Evolutionary conservation across 2,329 filamentous ascomycete species (phyloP).

Genomic region (Aspergillus felis): DNA sequence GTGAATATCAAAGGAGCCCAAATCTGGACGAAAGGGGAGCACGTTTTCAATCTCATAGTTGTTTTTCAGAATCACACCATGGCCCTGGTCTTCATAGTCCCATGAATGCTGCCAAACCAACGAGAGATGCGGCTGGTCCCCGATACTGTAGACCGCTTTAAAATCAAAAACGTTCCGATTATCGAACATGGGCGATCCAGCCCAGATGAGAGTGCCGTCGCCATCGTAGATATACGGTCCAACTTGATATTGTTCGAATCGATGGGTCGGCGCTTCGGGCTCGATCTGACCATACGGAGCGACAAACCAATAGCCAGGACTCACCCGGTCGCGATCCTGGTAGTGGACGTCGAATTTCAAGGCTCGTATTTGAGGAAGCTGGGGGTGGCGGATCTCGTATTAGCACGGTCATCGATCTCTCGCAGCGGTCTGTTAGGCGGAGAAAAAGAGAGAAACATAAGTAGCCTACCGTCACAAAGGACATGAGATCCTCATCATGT

Average conservation of each 20-base stretch:
- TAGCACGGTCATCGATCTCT: neutral
- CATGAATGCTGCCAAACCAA: conserved; percentile 33
- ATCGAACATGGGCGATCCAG: conserved; percentile 42
- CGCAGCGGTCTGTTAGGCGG: neutral
- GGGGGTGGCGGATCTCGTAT: neutral
- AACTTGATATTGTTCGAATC: conserved; percentile 40
- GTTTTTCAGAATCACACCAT: conserved; percentile 46
- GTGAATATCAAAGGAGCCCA: conserved; percentile 34
- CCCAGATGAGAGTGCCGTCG: conserved; percentile 46
- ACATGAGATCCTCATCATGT: conserved; percentile 11
- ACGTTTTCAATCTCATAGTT: conserved; percentile 43
- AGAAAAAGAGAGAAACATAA: neutral
- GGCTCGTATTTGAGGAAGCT: conserved; percentile 24
- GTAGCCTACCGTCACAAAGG: conserved; percentile 16
- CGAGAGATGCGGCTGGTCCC: conserved; percentile 44
- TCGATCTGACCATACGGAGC: conserved; percentile 40
- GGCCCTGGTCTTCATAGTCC: conserved; percentile 39
- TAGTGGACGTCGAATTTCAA: conserved; percentile 26
- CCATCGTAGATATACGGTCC: conserved; percentile 51
- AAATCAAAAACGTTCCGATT: conserved; percentile 47
- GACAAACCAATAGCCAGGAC: conserved; percentile 48
- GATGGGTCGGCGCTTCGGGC: conserved; percentile 20
- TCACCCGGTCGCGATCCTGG: conserved; percentile 22
- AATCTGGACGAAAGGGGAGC: conserved; percentile 25
- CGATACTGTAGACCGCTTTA: conserved; percentile 39